Evolutionary conservation across 495 filamentous ascomycete species (phyloP), one percentile per base, ranked within the genome.

Genomic region (Hypoxylon subgilvum): DNA sequence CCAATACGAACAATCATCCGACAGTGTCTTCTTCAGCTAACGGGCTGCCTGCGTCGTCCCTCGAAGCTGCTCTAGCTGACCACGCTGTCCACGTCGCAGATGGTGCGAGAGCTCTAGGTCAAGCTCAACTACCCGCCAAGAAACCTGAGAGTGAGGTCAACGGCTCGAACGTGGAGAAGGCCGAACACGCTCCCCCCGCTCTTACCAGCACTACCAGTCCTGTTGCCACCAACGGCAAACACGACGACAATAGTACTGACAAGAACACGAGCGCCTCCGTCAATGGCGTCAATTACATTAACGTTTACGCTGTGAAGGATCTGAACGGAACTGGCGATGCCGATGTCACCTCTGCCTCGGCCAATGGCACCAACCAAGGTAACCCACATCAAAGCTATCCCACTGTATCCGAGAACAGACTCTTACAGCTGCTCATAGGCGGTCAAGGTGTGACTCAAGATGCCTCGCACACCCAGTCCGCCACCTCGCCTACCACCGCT

Each of bases 31-130:
- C 34, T 63, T 53, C 61, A 38, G 34, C 34, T 38, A 38, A 18
- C 14, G 13, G 34, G 4, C 13, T 3, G 2, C 72, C 48, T 7
- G 68, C 38, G 54, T 71, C 63, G 38, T 73, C 58, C 38, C 73
- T 65, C 53, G 67, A 67, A 48, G 62, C 61, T n/a, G 67, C 67
- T 18, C 67, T 70, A 6, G 48, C 52, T 42, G 56, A 69, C 23
- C 44, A 57, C 12, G 44, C 13, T 17, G 38, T 51, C 32, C 40
- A 51, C 22, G 53, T 31, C 17, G 40, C 45, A 12, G 59, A 57
- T 17, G 23, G 28, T 35, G 51, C 48, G 22, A 57, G 40, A 14
- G 32, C 40, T 43, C 39, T 58, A 13, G 51, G 44, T 18, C 55
- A 44, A 14, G 32, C 40, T 43, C 39, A 56, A 13, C 55, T 58